Evolutionary conservation across 2,329 filamentous ascomycete genomes (phyloP).

Genomic region (Botrytis aclada): DNA sequence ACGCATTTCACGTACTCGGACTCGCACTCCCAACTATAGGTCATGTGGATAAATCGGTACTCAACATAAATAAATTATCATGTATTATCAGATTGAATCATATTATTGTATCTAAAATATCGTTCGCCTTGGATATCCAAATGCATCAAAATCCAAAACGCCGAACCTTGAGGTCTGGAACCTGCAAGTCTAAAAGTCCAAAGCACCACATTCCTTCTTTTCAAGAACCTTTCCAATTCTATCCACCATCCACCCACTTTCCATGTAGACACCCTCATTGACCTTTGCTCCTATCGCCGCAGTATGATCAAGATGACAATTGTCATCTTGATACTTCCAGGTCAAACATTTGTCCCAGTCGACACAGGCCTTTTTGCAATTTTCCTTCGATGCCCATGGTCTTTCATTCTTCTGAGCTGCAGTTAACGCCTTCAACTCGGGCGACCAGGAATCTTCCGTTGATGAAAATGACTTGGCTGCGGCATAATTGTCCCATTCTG

Average conservation of each 20-base stretch:
- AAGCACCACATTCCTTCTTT: conserved; percentile 18
- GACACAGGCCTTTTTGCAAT: conserved; percentile 21
- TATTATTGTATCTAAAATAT: neutral
- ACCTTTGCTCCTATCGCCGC: conserved; percentile 20
- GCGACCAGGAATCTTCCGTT: neutral
- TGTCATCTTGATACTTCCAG: conserved; percentile 26
- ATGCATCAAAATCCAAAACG: neutral
- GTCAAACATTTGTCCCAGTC: conserved; percentile 23
- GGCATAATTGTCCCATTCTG: conserved; percentile 25
- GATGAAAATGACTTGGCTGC: conserved; percentile 20
- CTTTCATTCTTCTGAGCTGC: conserved; percentile 8
- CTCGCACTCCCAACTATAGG: neutral
- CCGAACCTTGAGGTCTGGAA: neutral
- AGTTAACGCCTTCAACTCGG: neutral
- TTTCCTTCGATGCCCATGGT: conserved; percentile 22
- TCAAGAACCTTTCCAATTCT: conserved; percentile 19
- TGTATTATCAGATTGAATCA: neutral
- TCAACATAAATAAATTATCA: neutral
- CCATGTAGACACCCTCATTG: conserved; percentile 21
- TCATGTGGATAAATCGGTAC: neutral
- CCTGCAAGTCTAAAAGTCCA: conserved; percentile 9
- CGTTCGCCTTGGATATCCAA: neutral
- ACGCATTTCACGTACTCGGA: too few species aligned
- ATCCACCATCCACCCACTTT: conserved; percentile 28
- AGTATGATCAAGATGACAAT: conserved; percentile 21